These are phyloP conservation scores for Fragosphaeria purpurea DNA, from an alignment of 2,329 filamentous ascomycete genomes.

Conservation along the genomic window DNA sequence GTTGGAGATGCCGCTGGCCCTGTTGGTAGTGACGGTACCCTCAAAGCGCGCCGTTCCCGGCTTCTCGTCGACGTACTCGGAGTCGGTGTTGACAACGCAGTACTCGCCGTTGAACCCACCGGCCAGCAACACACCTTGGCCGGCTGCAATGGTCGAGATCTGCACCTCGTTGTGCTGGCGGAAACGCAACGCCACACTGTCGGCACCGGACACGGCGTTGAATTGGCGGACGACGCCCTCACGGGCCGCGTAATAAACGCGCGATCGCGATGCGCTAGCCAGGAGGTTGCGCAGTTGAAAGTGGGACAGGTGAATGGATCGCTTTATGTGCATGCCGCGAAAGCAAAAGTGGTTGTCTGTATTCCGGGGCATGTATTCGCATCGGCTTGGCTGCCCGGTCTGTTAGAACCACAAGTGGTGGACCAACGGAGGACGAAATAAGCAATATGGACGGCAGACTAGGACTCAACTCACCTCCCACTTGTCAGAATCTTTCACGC, in stretches of 20 bases:
- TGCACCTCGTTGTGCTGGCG: constrained; percentile 27
- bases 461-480: constrained; percentile 33
- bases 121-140: constrained; percentile 45
- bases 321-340: constrained; percentile 43
- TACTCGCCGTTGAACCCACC: constrained; percentile 51
- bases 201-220: constrained; percentile 38
- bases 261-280: constrained; percentile 43
- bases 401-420: not conserved
- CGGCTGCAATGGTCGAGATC: constrained; percentile 42
- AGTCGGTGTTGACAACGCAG: constrained; percentile 35
- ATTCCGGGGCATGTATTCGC: constrained; percentile 25
- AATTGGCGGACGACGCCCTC: constrained; percentile 38
- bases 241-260: constrained; percentile 47
- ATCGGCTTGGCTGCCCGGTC: constrained; percentile 5
- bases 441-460: too few relatives aligned
- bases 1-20: constrained; percentile 51
- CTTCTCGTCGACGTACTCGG: constrained; percentile 18
- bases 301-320: constrained; percentile 47
- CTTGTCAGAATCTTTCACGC: constrained; percentile 35
- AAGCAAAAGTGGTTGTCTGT: constrained; percentile 48
- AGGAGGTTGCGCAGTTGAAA: constrained; percentile 57
- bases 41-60: constrained; percentile 26
- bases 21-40: constrained; percentile 40
- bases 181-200: constrained; percentile 35
- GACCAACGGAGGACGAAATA: too few relatives aligned